These are phyloP conservation scores for Phlebiopsis flavidoalba DNA, from an alignment of 768 basidiomycete species.

Conservation along the genomic window DNA sequence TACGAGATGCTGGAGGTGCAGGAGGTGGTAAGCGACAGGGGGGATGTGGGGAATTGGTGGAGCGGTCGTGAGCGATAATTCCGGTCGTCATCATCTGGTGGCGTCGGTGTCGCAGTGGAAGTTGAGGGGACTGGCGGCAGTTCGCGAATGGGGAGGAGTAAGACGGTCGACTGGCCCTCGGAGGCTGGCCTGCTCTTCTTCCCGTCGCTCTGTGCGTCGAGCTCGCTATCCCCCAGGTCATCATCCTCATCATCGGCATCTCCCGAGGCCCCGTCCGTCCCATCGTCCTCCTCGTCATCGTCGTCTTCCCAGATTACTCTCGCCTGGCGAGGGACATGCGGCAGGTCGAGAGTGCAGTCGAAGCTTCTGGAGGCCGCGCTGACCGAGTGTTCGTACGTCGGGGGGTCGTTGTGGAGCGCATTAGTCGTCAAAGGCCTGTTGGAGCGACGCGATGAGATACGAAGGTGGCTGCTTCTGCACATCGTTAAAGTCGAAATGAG, in stretches of 20 bases:
- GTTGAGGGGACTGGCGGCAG: constrained; percentile 4
- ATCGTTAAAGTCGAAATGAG: constrained; percentile 11
- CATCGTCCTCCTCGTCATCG: constrained; percentile 8
- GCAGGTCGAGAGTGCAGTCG: neutral
- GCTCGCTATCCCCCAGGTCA: neutral
- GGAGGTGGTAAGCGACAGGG: constrained; percentile 11
- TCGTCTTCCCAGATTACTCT: constrained; percentile 15
- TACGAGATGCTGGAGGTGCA: constrained; percentile 29
- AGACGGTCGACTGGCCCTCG: neutral
- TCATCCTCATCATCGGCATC: constrained; percentile 11
- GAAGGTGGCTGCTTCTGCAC: constrained; percentile 5
- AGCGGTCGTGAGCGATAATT: neutral
- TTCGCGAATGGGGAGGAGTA: neutral
- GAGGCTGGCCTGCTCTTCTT: neutral
- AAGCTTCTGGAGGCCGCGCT: constrained; percentile 1
- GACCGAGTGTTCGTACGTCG: constrained; percentile 13
- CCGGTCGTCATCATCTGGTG: neutral
- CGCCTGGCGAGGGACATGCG: neutral
- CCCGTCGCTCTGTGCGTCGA: neutral
- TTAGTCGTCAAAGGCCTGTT: constrained; percentile 8
- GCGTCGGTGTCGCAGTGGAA: constrained; percentile 1
- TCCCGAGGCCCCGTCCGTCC: constrained; percentile 2
- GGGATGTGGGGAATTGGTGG: neutral
- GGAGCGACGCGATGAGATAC: constrained; percentile 10
- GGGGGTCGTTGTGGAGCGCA: constrained; percentile 9